phyloP scores from a whole-genome alignment of 139 green algal species.

The Coccomyxa sp. region DNA sequence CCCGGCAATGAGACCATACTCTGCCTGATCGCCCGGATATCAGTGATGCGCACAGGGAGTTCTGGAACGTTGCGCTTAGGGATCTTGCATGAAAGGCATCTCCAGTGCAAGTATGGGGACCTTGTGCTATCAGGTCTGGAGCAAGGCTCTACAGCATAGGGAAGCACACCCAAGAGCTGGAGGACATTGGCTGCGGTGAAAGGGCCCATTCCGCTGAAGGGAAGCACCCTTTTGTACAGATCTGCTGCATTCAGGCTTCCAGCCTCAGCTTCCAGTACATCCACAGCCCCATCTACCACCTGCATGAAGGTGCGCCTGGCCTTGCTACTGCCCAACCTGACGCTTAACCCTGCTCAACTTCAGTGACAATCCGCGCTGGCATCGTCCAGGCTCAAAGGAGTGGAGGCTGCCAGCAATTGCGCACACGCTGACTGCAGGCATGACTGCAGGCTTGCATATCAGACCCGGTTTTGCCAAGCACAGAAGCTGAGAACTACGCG shows the following conservation, averaged over 20 bases:
- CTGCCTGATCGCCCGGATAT: no score
- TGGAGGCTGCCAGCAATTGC: neutral
- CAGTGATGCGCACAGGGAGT: no score
- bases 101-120: no score
- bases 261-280: no score
- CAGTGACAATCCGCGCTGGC: neutral
- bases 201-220: constrained; percentile 11
- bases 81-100: no score
- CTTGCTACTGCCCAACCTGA: neutral
- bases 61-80: no score
- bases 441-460: neutral
- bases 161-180: no score
- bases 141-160: no score
- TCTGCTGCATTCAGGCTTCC: neutral
- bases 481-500: no score
- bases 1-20: no score
- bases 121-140: no score
- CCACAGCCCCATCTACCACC: neutral
- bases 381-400: neutral
- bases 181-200: constrained; percentile 20
- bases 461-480: no score
- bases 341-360: neutral
- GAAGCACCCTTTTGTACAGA: neutral
- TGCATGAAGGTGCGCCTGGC: neutral
- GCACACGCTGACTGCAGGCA: neutral